Conservation (phyloP, 2,329 filamentous ascomycete species). For the Pseudocercospora fijiensis region DNA sequence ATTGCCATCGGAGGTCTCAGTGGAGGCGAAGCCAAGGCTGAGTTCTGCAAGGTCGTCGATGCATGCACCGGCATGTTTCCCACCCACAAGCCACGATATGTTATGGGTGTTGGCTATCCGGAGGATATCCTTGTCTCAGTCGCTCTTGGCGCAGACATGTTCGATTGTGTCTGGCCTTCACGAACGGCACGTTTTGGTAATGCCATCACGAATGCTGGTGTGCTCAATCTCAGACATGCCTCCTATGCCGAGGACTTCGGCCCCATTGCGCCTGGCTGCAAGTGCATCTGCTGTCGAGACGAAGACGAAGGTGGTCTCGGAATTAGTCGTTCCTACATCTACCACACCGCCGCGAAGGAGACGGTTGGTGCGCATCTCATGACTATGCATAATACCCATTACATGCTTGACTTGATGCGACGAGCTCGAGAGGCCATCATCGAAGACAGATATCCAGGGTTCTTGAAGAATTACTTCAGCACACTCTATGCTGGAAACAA, state of each 20-base stretch:
- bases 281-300: conserved; percentile 72
- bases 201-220: conserved; percentile 76
- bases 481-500: conserved; percentile 65
- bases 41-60: conserved; percentile 82
- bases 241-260: conserved; percentile 75
- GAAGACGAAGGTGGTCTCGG: conserved; percentile 66
- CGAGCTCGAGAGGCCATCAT: conserved; percentile 63
- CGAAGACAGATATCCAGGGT: conserved; percentile 64
- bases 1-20: conserved; percentile 95
- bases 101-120: conserved; percentile 97
- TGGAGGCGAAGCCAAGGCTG: conserved; percentile 89
- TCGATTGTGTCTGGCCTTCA: conserved; percentile 98
- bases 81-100: conserved; percentile 91
- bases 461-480: conserved; percentile 74
- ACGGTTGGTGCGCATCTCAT: conserved; percentile 83
- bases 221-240: conserved; percentile 80
- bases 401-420: conserved; percentile 81
- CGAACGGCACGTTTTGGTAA: conserved; percentile 94
- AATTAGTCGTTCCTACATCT: conserved; percentile 82
- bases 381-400: conserved; percentile 95
- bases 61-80: conserved; percentile 84
- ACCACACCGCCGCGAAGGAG: conserved; percentile 91
- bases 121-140: conserved; percentile 93
- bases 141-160: conserved; percentile 96
- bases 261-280: conserved; percentile 79